A percentile compares a stretch with the other conserved stretches of the same genome.
Evolutionary conservation across 345 rosid genomes (phyloP).

Genomic region (Barbarea vulgaris): DNA sequence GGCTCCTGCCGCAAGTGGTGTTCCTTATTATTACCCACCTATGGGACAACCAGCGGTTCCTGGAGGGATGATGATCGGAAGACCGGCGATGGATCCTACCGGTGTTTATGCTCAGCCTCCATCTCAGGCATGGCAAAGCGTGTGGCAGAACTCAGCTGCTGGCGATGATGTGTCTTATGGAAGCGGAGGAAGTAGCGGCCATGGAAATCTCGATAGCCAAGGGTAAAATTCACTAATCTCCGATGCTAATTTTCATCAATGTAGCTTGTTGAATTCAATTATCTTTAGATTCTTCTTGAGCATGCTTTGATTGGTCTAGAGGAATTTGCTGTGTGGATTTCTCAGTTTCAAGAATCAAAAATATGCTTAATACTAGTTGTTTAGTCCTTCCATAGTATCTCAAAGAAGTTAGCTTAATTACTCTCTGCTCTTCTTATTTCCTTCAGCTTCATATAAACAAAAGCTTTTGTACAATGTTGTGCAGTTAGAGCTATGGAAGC

Average conservation of each 20-base stretch:
- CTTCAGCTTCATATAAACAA: neutral
- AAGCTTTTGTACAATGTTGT: neutral
- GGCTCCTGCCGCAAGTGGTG: conserved; percentile 75
- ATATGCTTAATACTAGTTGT: neutral
- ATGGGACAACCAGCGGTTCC: conserved; percentile 76
- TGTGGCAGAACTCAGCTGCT: conserved; percentile 71
- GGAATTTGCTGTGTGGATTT: conserved; percentile 4
- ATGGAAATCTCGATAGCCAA: conserved; percentile 67
- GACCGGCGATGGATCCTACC: conserved; percentile 78
- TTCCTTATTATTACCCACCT: conserved; percentile 86
- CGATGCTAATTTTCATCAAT: neutral
- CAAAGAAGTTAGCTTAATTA: neutral
- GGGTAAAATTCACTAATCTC: conserved; percentile 35
- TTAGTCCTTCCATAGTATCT: neutral
- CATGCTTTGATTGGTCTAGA: conserved; percentile 2
- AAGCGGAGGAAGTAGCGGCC: conserved; percentile 69
- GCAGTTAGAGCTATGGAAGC: conserved; percentile 36
- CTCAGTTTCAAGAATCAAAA: neutral
- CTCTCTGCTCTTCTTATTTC: neutral
- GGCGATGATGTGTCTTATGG: conserved; percentile 70
- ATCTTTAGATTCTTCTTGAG: neutral
- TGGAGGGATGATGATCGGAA: conserved; percentile 87
- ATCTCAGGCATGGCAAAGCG: conserved; percentile 97
- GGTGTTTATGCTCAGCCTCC: conserved; percentile 87
- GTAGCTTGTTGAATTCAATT: conserved; percentile 4